Evolutionary conservation across 768 basidiomycete species (phyloP), one percentile per base, ranked within the genome.

Genomic region (Leccinum imitatum): DNA sequence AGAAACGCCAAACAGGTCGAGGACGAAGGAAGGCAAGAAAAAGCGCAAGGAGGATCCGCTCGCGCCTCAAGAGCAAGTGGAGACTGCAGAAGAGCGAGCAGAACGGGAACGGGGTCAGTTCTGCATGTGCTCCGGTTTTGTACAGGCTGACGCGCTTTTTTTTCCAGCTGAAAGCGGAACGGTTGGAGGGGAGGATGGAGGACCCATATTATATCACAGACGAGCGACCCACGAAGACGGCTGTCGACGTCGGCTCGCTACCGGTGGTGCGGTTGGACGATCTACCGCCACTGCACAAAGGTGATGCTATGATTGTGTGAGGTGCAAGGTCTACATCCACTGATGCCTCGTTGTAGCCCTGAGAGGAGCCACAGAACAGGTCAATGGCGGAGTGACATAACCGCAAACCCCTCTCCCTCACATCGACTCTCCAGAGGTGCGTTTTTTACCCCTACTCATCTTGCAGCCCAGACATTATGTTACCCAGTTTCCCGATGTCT

Each of bases 131-230:
- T 50, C 7, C 4, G 17, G 9, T 47, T 35, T 58, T 4, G 27
- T 21, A 9, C 19, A 37, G 37, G 15, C 58, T 63, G 57, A 71
- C 46, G 35, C n/a, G 47, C 19, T 35, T 5, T 57, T 27, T 58
- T 33, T 59, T 54, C 35, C 65, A 97, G 94, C 81, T 84, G 48
- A 87, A 86, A 65, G 87, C 84, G 27, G 92, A 90, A 65, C 82
- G 92, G 31, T 75, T 87, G 52, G 93, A 88, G 53, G 84, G 87
- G 60, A 78, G 87, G 63, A 84, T 84, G 48, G 91, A 93, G 62
- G 94, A 98, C 70, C 95, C 95, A 4, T 97, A 94, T 75, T 95
- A 97, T 73, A 87, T 97, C 63, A 80, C 87, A 39, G 89, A 91
- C 63, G 83, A 85, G 47, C 75, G 71, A 56, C 77, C 83, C 1